phyloP scores from a whole-genome alignment of 1,284 basidiomycete species.

The Laetiporus sulphureus region DNA sequence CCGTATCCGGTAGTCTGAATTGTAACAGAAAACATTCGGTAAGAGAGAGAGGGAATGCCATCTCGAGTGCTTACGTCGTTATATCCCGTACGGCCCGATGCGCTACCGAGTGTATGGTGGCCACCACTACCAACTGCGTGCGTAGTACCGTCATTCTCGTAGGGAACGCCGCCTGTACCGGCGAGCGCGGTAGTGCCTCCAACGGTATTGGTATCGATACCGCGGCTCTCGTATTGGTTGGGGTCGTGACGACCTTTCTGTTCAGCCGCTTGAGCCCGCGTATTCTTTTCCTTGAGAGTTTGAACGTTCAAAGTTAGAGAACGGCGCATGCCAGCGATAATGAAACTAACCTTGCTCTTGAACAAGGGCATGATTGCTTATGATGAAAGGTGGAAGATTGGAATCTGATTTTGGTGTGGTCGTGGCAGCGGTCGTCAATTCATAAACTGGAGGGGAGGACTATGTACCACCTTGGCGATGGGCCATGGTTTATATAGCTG shows the following conservation, averaged over 20 bases:
- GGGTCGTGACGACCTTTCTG: neutral
- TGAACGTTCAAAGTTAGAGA: neutral
- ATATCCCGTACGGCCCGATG: neutral
- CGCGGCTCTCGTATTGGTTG: neutral
- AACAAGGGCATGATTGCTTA: constrained; percentile 1
- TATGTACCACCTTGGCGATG: too few species aligned
- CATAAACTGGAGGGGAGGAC: too few species aligned
- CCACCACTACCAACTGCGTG: neutral
- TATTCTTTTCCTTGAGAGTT: neutral
- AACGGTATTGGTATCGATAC: neutral
- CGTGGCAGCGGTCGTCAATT: neutral
- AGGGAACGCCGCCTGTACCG: neutral
- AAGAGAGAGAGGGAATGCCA: too few species aligned
- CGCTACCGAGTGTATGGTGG: neutral
- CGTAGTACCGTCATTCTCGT: neutral
- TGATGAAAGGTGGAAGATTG: neutral
- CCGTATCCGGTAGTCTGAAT: neutral
- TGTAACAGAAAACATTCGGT: neutral
- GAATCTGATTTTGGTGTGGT: too few species aligned
- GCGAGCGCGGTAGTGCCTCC: too few species aligned
- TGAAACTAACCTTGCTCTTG: constrained; percentile 5
- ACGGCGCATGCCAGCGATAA: neutral
- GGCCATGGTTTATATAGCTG: too few species aligned
- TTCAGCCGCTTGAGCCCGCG: neutral
- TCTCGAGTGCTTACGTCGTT: neutral